Base-by-base conservation (phyloP, 352 stramenopile genomes). In the Pythium grandisporangium region DNA sequence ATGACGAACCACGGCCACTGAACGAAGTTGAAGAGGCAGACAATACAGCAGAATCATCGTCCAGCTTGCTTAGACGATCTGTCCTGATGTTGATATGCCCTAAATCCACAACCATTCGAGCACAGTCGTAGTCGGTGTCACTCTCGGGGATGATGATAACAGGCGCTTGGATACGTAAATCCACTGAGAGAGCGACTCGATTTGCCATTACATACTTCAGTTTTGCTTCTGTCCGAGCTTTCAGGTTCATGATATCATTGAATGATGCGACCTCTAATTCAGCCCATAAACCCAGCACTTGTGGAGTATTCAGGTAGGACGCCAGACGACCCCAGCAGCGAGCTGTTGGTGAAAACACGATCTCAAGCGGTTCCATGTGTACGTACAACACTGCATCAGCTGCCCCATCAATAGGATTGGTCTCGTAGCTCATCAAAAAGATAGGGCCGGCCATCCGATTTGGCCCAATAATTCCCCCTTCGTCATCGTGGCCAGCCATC, bases 181-280 rank as follows among this genome's bases (percentile, higher is more conserved):
- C 77, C 19, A 94, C 58, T 6, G 69, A 77, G 22, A 93, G 42
- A 23, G 82, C 71, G 32, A 94, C 69, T 25, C 79, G 73, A 44
- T 94, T 88, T 20, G 83, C 77, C 77, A 94, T 87, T 22, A 86
- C 78, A 39, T 93, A 93, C 39, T 88, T 69, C n/a, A 94, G 59
- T 53, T 94, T 94, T 26, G 82, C 82, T 45, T 94, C 77, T 0
- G 82, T 94, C 44, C 82, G 63, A 12, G 79, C 67, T 45, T 90
- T 91, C 2, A 94, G 58, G 48, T 93, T 94, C n/a, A 93, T 79
- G 37, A 94, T 90, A 22, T 92, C 76, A 50, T 94, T 94, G 39
- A 94, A 84, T 37, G 79, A 90, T 2, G 81, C 78, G 14, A 94
- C 79, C 56, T 94, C 79, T 34, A 94, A 59, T 56, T 94, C 82